Percentiles rank a stretch among this genome's conserved stretches.
Conservation (phyloP, 129 eudicot genomes). For the Flaveria sonorensis region DNA sequence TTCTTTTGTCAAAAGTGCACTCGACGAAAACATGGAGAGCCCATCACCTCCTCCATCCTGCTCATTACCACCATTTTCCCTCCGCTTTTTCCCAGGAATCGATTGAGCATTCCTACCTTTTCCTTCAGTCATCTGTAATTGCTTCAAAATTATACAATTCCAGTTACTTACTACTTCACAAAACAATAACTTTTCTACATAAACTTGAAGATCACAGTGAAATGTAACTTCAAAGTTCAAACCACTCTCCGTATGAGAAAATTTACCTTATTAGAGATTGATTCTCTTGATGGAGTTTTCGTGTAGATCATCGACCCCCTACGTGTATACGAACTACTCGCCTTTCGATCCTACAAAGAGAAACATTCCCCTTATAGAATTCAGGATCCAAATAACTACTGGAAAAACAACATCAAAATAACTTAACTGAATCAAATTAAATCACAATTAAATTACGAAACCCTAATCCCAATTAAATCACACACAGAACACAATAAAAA, state of each 20-base stretch:
- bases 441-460: neutral
- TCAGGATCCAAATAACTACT: neutral
- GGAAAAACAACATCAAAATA: neutral
- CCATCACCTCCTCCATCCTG: slow-evolving; percentile 51
- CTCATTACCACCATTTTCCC: slow-evolving; percentile 47
- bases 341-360: slow-evolving; percentile 70
- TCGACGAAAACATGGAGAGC: slow-evolving; percentile 52
- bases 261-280: slow-evolving; percentile 69
- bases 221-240: slow-evolving; percentile 9
- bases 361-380: slow-evolving; percentile 17
- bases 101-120: slow-evolving; percentile 68
- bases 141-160: slow-evolving; percentile 12
- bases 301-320: slow-evolving; percentile 88
- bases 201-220: slow-evolving; percentile 10
- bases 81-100: slow-evolving; percentile 56
- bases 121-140: slow-evolving; percentile 52
- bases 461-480: slow-evolving; percentile 19
- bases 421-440: neutral
- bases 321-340: slow-evolving; percentile 69
- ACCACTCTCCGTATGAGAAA: slow-evolving; percentile 9
- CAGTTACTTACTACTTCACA: neutral
- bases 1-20: slow-evolving; percentile 53
- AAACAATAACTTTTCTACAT: neutral
- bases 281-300: slow-evolving; percentile 81
- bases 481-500: neutral